These are phyloP conservation scores for Marvania coccoides DNA, from an alignment of 139 green algal species.

Conservation along the genomic window DNA sequence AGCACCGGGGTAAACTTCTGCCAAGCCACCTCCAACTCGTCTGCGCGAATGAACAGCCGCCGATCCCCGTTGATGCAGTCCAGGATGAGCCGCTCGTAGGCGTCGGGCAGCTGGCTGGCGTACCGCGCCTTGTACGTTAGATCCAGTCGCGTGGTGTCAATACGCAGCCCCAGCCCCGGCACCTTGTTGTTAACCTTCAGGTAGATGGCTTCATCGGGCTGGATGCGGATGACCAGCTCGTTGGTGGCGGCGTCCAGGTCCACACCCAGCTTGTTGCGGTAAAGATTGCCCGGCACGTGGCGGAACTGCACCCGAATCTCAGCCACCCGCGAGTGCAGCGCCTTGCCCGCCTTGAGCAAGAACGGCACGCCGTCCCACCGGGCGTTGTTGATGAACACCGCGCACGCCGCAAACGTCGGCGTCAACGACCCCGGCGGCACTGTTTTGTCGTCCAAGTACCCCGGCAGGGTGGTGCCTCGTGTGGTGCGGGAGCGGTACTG, in stretches of 20 bases:
- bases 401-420: slow-evolving; percentile 90
- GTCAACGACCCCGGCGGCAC: slow-evolving; percentile 79
- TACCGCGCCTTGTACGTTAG: slow-evolving; percentile 77
- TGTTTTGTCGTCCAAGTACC: slow-evolving; percentile 94
- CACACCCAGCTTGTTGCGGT: slow-evolving; percentile 63
- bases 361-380: slow-evolving; percentile 99
- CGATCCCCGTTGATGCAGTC: slow-evolving; percentile 94
- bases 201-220: slow-evolving; percentile 98
- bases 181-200: slow-evolving; percentile 99
- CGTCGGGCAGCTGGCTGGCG: slow-evolving; percentile 56
- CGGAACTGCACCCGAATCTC: slow-evolving; percentile 98
- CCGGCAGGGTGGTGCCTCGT: slow-evolving; percentile 40
- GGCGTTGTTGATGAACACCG: slow-evolving; percentile 93
- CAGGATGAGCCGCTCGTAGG: slow-evolving; percentile 97
- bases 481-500: slow-evolving; percentile 72
- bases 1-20: slow-evolving; percentile 93
- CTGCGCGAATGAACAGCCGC: slow-evolving; percentile 83
- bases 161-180: slow-evolving; percentile 86
- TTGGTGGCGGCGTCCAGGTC: slow-evolving; percentile 84
- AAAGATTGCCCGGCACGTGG: slow-evolving; percentile 91
- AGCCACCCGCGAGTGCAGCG: slow-evolving; percentile 73
- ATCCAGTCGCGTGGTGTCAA: slow-evolving; percentile 89
- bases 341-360: slow-evolving; percentile 98
- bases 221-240: slow-evolving; percentile 98
- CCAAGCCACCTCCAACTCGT: slow-evolving; percentile 96